Percentiles rank a stretch among this genome's conserved stretches.
phyloP scores from a whole-genome alignment of 208 protist genomes.

The Trypanosoma grayi region DNA sequence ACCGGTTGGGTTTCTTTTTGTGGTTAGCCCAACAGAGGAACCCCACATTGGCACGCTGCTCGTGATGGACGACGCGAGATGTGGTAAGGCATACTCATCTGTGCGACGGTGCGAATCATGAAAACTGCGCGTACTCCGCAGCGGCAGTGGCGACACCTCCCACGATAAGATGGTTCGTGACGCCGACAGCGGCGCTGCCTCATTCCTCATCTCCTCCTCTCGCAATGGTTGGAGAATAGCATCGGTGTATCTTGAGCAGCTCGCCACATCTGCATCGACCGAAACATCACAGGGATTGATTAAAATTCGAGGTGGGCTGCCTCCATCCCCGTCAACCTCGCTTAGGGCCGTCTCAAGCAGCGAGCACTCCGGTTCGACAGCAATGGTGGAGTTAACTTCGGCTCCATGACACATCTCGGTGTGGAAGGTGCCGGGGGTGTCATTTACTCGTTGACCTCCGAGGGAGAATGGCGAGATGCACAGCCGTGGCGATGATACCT shows the following conservation, averaged over 20 bases:
- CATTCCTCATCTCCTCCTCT: neutral
- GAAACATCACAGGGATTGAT: neutral
- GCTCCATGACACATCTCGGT: neutral
- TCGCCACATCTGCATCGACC: neutral
- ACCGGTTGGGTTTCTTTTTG: neutral
- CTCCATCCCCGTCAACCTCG: neutral
- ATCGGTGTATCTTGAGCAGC: neutral
- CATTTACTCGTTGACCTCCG: neutral
- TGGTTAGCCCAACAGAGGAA: neutral
- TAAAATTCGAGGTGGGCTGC: neutral
- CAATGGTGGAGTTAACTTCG: neutral
- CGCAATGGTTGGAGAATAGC: neutral
- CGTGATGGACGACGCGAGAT: no score
- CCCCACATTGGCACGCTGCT: neutral
- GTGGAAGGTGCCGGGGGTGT: neutral
- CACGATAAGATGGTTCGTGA: neutral
- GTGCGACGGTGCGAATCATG: neutral
- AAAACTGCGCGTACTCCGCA: neutral
- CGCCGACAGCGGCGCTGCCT: neutral
- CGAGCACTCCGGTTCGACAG: neutral
- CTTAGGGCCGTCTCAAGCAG: neutral
- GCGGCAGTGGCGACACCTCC: neutral
- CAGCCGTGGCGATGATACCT: neutral
- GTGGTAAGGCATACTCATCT: neutral
- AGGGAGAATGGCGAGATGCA: neutral